Conservation (phyloP, 2,329 filamentous ascomycete genomes). For the Plenodomus tracheiphilus region DNA sequence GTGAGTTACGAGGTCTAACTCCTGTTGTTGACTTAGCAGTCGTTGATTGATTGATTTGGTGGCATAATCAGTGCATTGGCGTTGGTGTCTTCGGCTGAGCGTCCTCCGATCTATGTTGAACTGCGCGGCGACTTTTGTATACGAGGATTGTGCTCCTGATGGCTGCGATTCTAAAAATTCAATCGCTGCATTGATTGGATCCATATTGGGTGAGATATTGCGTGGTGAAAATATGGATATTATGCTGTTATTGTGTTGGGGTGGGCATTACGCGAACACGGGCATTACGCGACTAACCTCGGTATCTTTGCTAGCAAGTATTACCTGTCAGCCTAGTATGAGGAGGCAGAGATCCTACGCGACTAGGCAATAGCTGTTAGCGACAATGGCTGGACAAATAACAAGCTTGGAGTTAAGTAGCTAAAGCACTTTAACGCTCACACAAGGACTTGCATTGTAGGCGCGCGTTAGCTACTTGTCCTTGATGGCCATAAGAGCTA, state of each 20-base stretch:
- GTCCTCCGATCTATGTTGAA: background rate
- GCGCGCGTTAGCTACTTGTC: too few relatives aligned
- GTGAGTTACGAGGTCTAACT: slow-evolving; percentile 1
- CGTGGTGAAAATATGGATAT: background rate
- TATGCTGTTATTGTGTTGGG: background rate
- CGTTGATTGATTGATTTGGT: background rate
- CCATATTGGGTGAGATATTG: background rate
- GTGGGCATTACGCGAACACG: background rate
- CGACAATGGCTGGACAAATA: too few relatives aligned
- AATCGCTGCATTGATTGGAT: background rate
- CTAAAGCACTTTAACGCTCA: too few relatives aligned
- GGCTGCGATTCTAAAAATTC: background rate
- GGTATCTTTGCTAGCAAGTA: too few relatives aligned
- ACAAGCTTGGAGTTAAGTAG: too few relatives aligned
- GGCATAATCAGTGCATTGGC: background rate
- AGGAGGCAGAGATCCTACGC: too few relatives aligned
- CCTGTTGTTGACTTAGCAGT: slow-evolving; percentile 2
- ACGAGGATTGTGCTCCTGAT: background rate
- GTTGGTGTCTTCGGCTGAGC: background rate
- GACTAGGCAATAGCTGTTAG: too few relatives aligned
- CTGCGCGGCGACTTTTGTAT: background rate
- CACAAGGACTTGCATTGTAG: too few relatives aligned
- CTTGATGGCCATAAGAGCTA: too few relatives aligned
- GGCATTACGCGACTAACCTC: background rate
- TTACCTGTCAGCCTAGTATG: too few relatives aligned